phyloP scores from a whole-genome alignment of 495 filamentous ascomycete genomes.

The Penicillium soppii region DNA sequence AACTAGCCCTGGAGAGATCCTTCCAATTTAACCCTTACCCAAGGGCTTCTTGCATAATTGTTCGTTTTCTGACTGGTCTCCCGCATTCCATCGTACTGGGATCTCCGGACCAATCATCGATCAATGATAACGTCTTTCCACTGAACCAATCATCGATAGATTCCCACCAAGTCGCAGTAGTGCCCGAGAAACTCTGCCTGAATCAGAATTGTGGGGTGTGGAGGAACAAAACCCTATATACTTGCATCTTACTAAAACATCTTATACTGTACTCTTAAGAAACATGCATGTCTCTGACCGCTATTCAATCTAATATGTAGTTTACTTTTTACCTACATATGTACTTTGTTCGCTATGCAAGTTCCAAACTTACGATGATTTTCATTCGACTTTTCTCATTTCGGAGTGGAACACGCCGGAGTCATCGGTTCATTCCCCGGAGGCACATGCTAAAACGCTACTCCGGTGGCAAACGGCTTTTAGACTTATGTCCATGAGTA shows the following conservation, averaged over 20 bases:
- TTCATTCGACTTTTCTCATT: too few species aligned
- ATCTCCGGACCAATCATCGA: conserved; percentile 14
- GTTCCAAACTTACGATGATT: too few species aligned
- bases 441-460: conserved; percentile 15
- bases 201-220: conserved; percentile 9
- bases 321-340: not conserved
- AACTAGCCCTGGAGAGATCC: too few species aligned
- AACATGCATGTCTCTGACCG: conserved; percentile 1
- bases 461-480: conserved; percentile 13
- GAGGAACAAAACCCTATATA: not conserved
- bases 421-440: conserved; percentile 7
- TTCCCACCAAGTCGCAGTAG: conserved; percentile 9
- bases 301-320: not conserved
- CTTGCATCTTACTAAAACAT: too few species aligned
- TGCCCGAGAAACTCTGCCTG: conserved; percentile 3
- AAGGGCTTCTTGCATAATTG: not conserved
- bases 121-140: conserved; percentile 13
- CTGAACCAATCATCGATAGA: conserved; percentile 10
- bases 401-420: conserved; percentile 14
- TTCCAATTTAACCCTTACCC: not conserved
- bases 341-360: too few species aligned
- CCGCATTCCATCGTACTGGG: not conserved
- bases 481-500: not conserved
- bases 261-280: too few species aligned
- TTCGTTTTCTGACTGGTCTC: not conserved